Evolutionary conservation across 1,284 basidiomycete species (phyloP).

Genomic region (Moesziomyces globuligerus): DNA sequence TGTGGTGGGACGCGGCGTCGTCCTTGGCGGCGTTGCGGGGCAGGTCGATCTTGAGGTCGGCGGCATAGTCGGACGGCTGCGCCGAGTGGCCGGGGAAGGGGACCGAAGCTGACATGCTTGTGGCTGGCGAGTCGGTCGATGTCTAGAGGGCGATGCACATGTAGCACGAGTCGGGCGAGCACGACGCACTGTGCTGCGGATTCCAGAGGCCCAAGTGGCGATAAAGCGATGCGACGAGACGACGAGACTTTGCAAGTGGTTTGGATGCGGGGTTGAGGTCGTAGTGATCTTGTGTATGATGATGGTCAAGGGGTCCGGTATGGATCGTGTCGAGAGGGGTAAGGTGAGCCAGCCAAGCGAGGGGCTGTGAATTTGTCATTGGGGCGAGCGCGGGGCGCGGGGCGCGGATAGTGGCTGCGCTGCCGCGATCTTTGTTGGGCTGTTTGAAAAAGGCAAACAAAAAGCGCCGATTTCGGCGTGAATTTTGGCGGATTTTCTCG

Average conservation of each 20-base stretch:
- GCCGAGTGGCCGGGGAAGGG: slow-evolving; percentile 33
- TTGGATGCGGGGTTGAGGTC: background rate
- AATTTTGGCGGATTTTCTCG: background rate
- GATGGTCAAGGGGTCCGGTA: background rate
- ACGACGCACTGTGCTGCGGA: background rate
- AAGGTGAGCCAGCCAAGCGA: background rate
- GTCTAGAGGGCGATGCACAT: background rate
- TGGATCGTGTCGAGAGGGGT: background rate
- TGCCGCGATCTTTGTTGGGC: background rate
- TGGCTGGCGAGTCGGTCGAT: background rate
- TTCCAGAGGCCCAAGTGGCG: background rate
- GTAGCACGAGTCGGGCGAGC: background rate
- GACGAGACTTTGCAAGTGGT: too few relatives aligned
- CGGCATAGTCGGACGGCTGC: slow-evolving; percentile 13
- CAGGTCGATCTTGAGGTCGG: slow-evolving; percentile 45
- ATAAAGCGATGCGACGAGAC: background rate
- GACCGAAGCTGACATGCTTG: slow-evolving; percentile 33
- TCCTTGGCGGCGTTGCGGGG: slow-evolving; percentile 21
- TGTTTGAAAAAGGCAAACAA: background rate
- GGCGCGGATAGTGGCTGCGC: background rate
- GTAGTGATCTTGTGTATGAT: background rate
- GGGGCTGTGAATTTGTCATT: background rate
- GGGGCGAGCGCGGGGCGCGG: too few relatives aligned
- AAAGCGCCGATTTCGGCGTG: background rate
- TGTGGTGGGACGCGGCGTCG: background rate